phyloP scores from a whole-genome alignment of 495 filamentous ascomycete genomes.

The Podospora bellae-mahoneyi region DNA sequence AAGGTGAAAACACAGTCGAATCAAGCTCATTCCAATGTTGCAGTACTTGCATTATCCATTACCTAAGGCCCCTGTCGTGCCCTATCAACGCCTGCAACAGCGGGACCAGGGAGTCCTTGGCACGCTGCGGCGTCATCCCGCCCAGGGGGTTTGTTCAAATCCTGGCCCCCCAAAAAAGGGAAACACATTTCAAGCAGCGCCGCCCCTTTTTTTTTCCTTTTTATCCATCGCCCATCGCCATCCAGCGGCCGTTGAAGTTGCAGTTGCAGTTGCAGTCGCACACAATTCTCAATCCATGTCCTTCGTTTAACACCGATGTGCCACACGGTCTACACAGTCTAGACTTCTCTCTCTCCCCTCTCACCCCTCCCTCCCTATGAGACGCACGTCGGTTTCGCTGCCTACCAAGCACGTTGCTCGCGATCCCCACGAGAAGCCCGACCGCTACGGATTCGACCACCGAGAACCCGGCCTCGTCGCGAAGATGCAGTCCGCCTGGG shows the following conservation, averaged over 20 bases:
- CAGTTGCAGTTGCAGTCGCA: no score
- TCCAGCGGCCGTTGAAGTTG: not conserved
- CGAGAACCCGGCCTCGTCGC: slow-evolving; percentile 43
- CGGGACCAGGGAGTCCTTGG: slow-evolving; percentile 12
- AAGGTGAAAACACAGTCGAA: not conserved
- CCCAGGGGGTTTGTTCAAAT: not conserved
- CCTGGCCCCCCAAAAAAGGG: not conserved
- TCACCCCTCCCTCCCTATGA: slow-evolving; percentile 39
- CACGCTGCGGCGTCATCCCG: slow-evolving; percentile 15
- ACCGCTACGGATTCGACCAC: slow-evolving; percentile 48
- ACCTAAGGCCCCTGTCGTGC: slow-evolving; percentile 4
- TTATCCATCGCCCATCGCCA: not conserved
- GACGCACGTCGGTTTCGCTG: slow-evolving; percentile 57
- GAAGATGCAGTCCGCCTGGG: slow-evolving; percentile 53
- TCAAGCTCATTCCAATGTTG: not conserved
- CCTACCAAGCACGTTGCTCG: slow-evolving; percentile 54
- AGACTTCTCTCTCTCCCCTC: not conserved
- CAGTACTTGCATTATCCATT: slow-evolving; percentile 5
- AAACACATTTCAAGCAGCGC: slow-evolving; percentile 7
- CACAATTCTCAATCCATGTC: slow-evolving; percentile 14
- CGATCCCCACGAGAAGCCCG: slow-evolving; percentile 58
- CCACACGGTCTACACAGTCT: not conserved
- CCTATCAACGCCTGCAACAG: slow-evolving; percentile 11
- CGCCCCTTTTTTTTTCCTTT: slow-evolving; percentile 1
- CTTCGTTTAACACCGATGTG: slow-evolving; percentile 16